Evolutionary conservation across 2,329 filamentous ascomycete genomes (phyloP).

Genomic region (Ascochyta viciae-villosae): DNA sequence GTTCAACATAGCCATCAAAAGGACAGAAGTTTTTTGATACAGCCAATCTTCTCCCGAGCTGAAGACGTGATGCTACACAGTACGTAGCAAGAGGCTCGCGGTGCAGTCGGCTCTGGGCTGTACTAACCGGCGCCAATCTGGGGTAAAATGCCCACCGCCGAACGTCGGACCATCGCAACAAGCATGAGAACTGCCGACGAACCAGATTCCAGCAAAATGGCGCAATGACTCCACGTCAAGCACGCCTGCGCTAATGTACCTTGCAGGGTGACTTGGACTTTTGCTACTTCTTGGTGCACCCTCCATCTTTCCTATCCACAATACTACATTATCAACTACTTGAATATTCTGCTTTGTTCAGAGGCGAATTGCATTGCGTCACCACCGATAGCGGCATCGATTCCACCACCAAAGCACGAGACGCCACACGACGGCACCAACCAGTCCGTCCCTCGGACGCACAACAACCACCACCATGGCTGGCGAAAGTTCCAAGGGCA

Average conservation of each 20-base stretch:
- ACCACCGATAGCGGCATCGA: slow-evolving; percentile 11
- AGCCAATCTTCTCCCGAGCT: too few species aligned
- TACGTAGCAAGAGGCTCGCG: not conserved
- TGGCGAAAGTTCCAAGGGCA: slow-evolving; percentile 42
- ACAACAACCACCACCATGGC: slow-evolving; percentile 34
- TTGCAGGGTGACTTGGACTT: slow-evolving; percentile 25
- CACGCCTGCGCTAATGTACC: slow-evolving; percentile 29
- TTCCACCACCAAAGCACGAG: not conserved
- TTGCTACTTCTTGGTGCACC: slow-evolving; percentile 16
- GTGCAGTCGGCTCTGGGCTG: not conserved
- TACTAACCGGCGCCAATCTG: slow-evolving; percentile 21
- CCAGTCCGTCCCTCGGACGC: slow-evolving; percentile 22
- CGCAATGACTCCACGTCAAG: slow-evolving; percentile 45
- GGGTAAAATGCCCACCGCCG: slow-evolving; percentile 25
- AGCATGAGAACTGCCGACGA: slow-evolving; percentile 35
- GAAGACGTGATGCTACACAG: not conserved
- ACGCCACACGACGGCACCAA: slow-evolving; percentile 28
- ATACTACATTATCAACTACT: not conserved
- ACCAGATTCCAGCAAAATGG: slow-evolving; percentile 32
- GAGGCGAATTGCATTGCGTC: slow-evolving; percentile 12
- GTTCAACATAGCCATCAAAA: not conserved
- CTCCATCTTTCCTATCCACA: not conserved
- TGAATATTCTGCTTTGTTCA: not conserved
- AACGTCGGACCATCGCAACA: slow-evolving; percentile 28
- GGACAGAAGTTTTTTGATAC: not conserved